A percentile compares a stretch with the other conserved stretches of the same genome.
phyloP scores from a whole-genome alignment of 108 stramenopile genomes.

The Skeletonema grethae region DNA sequence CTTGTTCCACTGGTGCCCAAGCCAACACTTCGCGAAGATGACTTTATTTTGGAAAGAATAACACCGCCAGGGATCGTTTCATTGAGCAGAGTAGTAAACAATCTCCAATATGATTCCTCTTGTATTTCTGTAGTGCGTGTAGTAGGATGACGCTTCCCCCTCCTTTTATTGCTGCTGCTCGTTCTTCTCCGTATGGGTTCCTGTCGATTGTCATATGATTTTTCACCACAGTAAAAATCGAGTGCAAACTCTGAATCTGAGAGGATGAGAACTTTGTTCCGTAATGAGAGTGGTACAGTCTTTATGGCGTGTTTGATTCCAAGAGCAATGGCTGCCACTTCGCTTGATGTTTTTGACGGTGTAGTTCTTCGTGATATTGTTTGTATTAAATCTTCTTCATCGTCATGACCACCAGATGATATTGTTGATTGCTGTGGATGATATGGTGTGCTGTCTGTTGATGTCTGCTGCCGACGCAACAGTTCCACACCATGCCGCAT shows the following conservation, averaged over 20 bases:
- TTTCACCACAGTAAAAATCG: slow-evolving; percentile 16
- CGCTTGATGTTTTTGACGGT: slow-evolving; percentile 24
- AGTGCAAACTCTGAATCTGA: slow-evolving; percentile 45
- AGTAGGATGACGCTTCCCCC: neutral
- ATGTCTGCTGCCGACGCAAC: neutral
- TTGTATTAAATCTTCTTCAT: slow-evolving; percentile 26
- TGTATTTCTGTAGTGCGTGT: slow-evolving; percentile 5
- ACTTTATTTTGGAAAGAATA: slow-evolving; percentile 39
- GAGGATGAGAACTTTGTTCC: slow-evolving; percentile 24
- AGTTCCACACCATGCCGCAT: slow-evolving; percentile 12
- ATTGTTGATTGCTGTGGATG: neutral
- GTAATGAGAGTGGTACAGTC: slow-evolving; percentile 13
- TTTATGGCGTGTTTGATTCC: slow-evolving; percentile 36
- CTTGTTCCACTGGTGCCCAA: neutral
- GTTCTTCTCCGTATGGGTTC: neutral
- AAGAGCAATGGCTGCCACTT: slow-evolving; percentile 42
- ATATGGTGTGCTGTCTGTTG: neutral
- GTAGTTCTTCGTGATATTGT: slow-evolving; percentile 18
- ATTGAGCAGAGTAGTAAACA: slow-evolving; percentile 15
- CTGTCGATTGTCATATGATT: neutral
- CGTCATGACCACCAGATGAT: neutral
- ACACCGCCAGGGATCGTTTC: slow-evolving; percentile 18
- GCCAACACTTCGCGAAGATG: slow-evolving; percentile 39
- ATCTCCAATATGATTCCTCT: slow-evolving; percentile 32
- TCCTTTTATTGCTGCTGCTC: slow-evolving; percentile 6